A percentile compares a stretch with the other conserved stretches of the same genome.
These are phyloP conservation scores for Stropharia rugosoannulata DNA, from an alignment of 768 basidiomycete species.

Conservation along the genomic window DNA sequence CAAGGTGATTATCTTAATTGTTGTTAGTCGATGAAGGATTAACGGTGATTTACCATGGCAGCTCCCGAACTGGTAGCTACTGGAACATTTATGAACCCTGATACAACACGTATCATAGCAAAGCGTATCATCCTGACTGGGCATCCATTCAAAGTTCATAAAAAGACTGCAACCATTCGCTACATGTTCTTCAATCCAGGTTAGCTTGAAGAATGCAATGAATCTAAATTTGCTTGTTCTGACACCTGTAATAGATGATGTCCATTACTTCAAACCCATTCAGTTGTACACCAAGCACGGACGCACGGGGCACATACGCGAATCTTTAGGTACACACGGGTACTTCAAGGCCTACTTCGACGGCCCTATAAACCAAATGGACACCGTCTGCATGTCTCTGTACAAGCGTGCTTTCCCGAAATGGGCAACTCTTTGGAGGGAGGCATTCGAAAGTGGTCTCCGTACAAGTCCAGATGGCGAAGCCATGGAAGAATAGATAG, in stretches of 20 bases:
- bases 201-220: slow-evolving; percentile 28
- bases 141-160: slow-evolving; percentile 96
- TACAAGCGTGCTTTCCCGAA: slow-evolving; percentile 95
- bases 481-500: slow-evolving; percentile 41
- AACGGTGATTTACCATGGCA: slow-evolving; percentile 23
- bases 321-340: slow-evolving; percentile 94
- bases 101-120: slow-evolving; percentile 87
- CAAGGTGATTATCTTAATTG: slow-evolving; percentile 46
- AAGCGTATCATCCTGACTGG: slow-evolving; percentile 96
- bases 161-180: slow-evolving; percentile 93
- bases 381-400: slow-evolving; percentile 91
- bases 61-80: slow-evolving; percentile 85
- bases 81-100: slow-evolving; percentile 85
- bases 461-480: slow-evolving; percentile 14
- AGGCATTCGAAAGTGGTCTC: slow-evolving; percentile 9
- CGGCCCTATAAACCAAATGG: slow-evolving; percentile 93
- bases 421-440: slow-evolving; percentile 65
- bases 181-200: slow-evolving; percentile 98
- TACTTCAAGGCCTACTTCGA: slow-evolving; percentile 98
- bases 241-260: slow-evolving; percentile 57
- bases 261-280: slow-evolving; percentile 90
- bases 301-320: slow-evolving; percentile 83
- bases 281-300: slow-evolving; percentile 93
- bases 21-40: slow-evolving; percentile 5
- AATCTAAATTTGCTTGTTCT: slow-evolving; percentile 7